Base-by-base conservation (phyloP, 2,329 filamentous ascomycete genomes). In the Neofusicoccum laricinum region DNA sequence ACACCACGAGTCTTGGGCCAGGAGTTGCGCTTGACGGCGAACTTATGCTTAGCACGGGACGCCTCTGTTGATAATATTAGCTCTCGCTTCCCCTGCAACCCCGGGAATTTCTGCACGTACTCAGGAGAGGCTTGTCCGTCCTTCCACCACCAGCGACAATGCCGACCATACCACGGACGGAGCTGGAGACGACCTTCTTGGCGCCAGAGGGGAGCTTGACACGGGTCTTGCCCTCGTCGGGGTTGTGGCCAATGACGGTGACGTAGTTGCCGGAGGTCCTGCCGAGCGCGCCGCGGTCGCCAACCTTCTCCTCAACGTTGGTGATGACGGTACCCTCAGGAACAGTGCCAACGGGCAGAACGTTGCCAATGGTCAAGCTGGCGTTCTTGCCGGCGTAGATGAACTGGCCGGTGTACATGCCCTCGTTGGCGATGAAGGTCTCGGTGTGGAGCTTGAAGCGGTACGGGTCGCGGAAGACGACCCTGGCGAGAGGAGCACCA, bases 1-100 rank as follows among this genome's bases (percentile, higher is more conserved):
- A 99, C 95, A 97, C 95, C 95, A 95, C 95, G 94, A 88, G 95
- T 99, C 92, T 96, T 97, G 85, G 95, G 95, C 95, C 95, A 99
- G 80, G 89, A 94, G 92, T 99, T 98, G 81, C 95, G 93, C 93
- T 99, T 99, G 86, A 97, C 96, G 76, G 93, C 93, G 86, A 97
- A 99, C 91, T 99, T 99, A 82, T 98, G 94, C 92, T 98, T 99
- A 79, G 95, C 95, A 81, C 95, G 92, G 79, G 94, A 98, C 78
- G 95, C 95, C 94, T 99, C 89, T 91, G 86, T 83, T 75, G 49
- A 32, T 64, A 17, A 46, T 32, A 72, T 86, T 74, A 86, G 84
- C 70, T n/a, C 32, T 36, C 38, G 32, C 8, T 8, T 34, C 40
- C 40, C 46, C 34, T 11, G 12, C 6, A 21, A 21, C 17, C 19